A percentile compares a stretch with the other conserved stretches of the same genome.
phyloP scores from a whole-genome alignment of 2,329 filamentous ascomycete genomes.

The Pseudogymnoascus sp. region DNA sequence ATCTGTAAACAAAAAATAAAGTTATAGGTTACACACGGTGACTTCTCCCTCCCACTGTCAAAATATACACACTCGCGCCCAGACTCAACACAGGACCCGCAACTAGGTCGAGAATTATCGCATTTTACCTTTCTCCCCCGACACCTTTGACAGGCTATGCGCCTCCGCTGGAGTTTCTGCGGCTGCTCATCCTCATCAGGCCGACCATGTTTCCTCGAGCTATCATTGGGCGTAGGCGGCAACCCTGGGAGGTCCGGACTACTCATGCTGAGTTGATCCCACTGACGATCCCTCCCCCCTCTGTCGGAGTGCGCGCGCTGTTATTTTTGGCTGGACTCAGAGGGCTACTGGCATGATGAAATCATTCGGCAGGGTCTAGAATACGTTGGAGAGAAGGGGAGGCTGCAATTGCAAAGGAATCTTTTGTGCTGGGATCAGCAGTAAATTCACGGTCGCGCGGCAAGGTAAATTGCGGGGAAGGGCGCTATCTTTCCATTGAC shows the following conservation, averaged over 20 bases:
- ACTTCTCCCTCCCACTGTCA: background rate
- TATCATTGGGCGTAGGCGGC: background rate
- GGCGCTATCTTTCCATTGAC: background rate
- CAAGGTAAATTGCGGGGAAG: background rate
- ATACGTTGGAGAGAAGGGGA: background rate
- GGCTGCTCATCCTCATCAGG: background rate
- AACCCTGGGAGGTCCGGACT: background rate
- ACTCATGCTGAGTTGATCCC: background rate
- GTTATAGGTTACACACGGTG: background rate
- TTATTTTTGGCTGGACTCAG: background rate
- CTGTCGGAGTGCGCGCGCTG: background rate
- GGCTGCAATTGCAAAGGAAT: background rate
- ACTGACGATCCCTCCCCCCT: background rate
- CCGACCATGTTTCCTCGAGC: background rate
- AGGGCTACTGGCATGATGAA: background rate
- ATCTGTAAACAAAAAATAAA: background rate
- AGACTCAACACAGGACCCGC: conserved; percentile 17
- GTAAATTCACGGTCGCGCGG: background rate
- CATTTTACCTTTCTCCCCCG: conserved; percentile 24
- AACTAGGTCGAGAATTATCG: conserved; percentile 20
- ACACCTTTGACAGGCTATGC: conserved; percentile 22
- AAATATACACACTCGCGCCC: conserved; percentile 20
- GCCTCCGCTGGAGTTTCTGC: background rate
- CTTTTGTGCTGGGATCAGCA: background rate
- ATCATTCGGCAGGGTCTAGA: background rate